Evolutionary conservation across 495 filamentous ascomycete genomes (phyloP).

Genomic region (Extremus antarcticus): DNA sequence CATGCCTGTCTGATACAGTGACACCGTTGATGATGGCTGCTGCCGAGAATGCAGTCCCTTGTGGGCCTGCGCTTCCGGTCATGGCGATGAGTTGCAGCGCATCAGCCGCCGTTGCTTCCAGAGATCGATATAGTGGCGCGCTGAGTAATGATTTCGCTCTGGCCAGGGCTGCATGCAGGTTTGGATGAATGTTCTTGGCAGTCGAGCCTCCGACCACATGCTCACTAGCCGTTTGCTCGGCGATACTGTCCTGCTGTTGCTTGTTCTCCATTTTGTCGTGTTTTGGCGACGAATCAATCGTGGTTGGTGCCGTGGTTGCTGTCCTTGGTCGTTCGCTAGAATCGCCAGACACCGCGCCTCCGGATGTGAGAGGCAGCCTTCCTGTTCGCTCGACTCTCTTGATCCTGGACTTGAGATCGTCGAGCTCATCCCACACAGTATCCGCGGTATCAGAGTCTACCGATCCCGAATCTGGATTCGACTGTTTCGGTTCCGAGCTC

Average conservation of each 20-base stretch:
- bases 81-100: slow-evolving; percentile 64
- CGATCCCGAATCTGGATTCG: slow-evolving; percentile 58
- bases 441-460: slow-evolving; percentile 76
- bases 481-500: slow-evolving; percentile 13
- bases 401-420: slow-evolving; percentile 90
- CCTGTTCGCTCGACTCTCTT: slow-evolving; percentile 84
- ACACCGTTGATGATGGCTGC: slow-evolving; percentile 48
- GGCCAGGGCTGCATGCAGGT: slow-evolving; percentile 66
- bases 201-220: slow-evolving; percentile 23
- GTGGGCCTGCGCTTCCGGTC: slow-evolving; percentile 48
- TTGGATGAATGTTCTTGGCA: slow-evolving; percentile 52
- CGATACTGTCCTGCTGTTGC: background rate
- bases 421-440: slow-evolving; percentile 95
- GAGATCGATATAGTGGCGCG: slow-evolving; percentile 62
- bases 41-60: slow-evolving; percentile 53
- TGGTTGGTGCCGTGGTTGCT: slow-evolving; percentile 87
- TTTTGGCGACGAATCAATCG: slow-evolving; percentile 78
- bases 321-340: slow-evolving; percentile 77
- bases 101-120: slow-evolving; percentile 74
- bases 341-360: slow-evolving; percentile 61
- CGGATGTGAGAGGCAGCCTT: slow-evolving; percentile 69
- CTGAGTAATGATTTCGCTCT: slow-evolving; percentile 60
- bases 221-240: slow-evolving; percentile 4
- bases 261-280: slow-evolving; percentile 34
- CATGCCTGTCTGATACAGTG: slow-evolving; percentile 62